Evolutionary conservation across 495 filamentous ascomycete genomes (phyloP), one percentile per base, ranked within the genome.

Genomic region (Cetradonia linearis): DNA sequence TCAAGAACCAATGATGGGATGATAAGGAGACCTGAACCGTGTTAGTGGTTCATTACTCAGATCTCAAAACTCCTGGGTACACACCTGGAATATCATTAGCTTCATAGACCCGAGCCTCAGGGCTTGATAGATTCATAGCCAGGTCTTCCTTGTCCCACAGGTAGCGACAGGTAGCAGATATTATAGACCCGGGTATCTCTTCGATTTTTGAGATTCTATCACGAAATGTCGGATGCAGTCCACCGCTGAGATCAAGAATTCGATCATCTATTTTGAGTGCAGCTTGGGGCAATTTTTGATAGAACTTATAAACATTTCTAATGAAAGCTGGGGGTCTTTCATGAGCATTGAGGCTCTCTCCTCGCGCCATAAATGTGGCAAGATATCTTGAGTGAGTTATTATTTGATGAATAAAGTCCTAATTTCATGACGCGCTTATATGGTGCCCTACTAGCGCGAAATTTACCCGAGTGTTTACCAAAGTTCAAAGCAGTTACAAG

Each of bases 1-100:
- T 79, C 76, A 11, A 89, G 86, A 38, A 95, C 72, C 0, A 95
- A 69, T 11, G 78, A 78, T 57, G 91, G 91, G 27, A 88, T 74
- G 61, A 96, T 80, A 37, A 83, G 76, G 13, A 96, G 78, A 57
- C 87, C 89, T 94, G 66, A 38, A 34, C 20, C 2, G 49, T 61
- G 23, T 36, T 20, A 55, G 37, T 48, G 7, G 14, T 25, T 34
- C 4, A 7, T 25, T 30, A 16, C 50, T 8, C 8, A n/a, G 54
- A 46, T 34, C 4, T 5, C 33, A 14, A 9, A 4, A 2, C 13
- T 18, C 23, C n/a, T 27, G 10, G 31, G 47, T 1, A 59, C 64
- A 48, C 57, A 72, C 76, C 76, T 66, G 74, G 74, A 3, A 77
- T 61, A 5, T 70, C 60, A 16, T 61, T 23, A 44, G 38, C 46